These are phyloP conservation scores for Ascodesmis nigricans DNA, from an alignment of 495 filamentous ascomycete genomes.

Conservation along the genomic window DNA sequence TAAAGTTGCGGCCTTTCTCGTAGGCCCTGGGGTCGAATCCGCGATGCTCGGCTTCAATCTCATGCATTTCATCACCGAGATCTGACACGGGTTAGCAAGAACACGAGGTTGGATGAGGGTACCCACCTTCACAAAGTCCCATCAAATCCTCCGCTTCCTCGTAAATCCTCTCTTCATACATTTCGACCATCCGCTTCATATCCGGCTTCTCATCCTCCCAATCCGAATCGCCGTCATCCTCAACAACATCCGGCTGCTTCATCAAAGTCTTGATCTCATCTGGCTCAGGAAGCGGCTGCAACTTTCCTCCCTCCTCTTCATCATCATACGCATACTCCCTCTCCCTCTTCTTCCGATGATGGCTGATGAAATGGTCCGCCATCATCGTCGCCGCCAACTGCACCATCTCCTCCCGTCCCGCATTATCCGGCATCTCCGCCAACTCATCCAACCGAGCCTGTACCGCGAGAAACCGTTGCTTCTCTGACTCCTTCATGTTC, in stretches of 20 bases:
- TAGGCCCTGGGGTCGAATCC: neutral
- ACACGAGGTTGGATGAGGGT: too few species aligned
- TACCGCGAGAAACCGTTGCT: too few species aligned
- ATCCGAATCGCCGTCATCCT: slow-evolving; percentile 6
- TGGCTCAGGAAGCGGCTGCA: too few species aligned
- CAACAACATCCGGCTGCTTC: too few species aligned
- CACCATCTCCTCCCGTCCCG: slow-evolving; percentile 2
- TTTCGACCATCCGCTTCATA: too few species aligned
- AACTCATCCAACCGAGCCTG: too few species aligned
- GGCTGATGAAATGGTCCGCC: slow-evolving; percentile 1
- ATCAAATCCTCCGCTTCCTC: neutral
- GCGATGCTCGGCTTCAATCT: neutral
- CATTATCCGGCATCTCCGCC: neutral
- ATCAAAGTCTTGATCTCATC: too few species aligned
- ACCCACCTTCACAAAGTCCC: too few species aligned
- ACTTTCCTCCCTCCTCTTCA: too few species aligned
- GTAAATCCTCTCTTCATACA: too few species aligned
- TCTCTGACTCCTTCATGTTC: too few species aligned
- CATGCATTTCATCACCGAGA: neutral
- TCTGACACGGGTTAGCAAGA: neutral
- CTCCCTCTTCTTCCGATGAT: slow-evolving; percentile 1
- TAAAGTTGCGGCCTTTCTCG: neutral
- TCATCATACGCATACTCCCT: slow-evolving; percentile 7
- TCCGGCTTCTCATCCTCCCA: slow-evolving; percentile 9
- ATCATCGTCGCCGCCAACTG: slow-evolving; percentile 4